Conservation (phyloP, 1,284 basidiomycete species). For the Trichosporon sp. region DNA sequence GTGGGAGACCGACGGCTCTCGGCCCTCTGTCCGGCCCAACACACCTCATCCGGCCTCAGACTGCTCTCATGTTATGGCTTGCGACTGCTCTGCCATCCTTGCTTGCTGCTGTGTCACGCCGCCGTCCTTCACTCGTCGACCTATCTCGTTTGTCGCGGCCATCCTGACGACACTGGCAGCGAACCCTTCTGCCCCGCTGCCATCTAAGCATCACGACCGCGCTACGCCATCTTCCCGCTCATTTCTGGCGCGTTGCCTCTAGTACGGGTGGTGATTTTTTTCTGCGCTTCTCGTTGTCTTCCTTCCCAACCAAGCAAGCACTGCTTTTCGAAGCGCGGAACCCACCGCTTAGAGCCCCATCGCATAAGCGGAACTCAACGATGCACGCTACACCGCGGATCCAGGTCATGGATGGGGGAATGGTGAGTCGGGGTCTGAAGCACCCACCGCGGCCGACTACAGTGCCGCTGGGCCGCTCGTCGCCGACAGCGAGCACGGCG, state of each 20-base stretch:
- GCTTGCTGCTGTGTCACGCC: neutral
- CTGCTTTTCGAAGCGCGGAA: neutral
- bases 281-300: neutral
- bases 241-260: too few relatives aligned
- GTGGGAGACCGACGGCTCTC: neutral
- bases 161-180: neutral
- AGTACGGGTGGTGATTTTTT: too few relatives aligned
- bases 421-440: conserved; percentile 47
- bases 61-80: neutral
- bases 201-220: neutral
- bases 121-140: too few relatives aligned
- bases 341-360: neutral
- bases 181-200: neutral
- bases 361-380: neutral
- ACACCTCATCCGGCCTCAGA: neutral
- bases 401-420: conserved; percentile 57
- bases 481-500: neutral
- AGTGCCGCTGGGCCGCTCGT: neutral
- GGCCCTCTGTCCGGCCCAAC: neutral
- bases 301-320: neutral
- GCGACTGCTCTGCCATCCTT: neutral
- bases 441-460: neutral
- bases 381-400: conserved; percentile 16
- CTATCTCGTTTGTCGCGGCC: neutral
- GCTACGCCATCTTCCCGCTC: neutral